These are phyloP conservation scores for Colletotrichum sp. DNA, from an alignment of 2,329 filamentous ascomycete species.

Conservation along the genomic window DNA sequence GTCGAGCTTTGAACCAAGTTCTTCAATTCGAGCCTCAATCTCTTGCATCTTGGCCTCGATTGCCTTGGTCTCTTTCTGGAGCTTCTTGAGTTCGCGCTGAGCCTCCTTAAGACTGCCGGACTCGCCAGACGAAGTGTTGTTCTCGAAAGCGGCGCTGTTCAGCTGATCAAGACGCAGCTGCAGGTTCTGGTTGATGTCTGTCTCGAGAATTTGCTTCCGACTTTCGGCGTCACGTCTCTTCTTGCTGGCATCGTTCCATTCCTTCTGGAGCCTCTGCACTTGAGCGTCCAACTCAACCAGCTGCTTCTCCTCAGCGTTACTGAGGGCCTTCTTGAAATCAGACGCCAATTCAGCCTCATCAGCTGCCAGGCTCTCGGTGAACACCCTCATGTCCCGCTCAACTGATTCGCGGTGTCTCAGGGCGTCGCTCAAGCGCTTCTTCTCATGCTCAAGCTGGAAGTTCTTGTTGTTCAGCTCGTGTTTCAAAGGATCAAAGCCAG, in stretches of 20 bases:
- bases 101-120: constrained; percentile 76
- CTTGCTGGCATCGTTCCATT: constrained; percentile 77
- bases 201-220: constrained; percentile 82
- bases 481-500: constrained; percentile 80
- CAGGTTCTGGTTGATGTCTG: constrained; percentile 88
- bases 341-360: constrained; percentile 82
- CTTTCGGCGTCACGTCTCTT: constrained; percentile 79
- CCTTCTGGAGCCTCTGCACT: constrained; percentile 76
- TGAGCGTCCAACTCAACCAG: constrained; percentile 73
- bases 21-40: constrained; percentile 74
- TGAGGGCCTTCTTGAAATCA: constrained; percentile 91
- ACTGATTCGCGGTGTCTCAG: constrained; percentile 68
- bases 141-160: constrained; percentile 76
- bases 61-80: constrained; percentile 69
- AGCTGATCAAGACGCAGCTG: constrained; percentile 88
- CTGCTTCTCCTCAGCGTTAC: constrained; percentile 79
- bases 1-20: constrained; percentile 53
- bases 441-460: constrained; percentile 75
- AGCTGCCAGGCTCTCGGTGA: constrained; percentile 76
- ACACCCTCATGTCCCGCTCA: constrained; percentile 75
- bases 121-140: constrained; percentile 46
- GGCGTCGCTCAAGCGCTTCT: constrained; percentile 76
- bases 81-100: constrained; percentile 80
- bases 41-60: constrained; percentile 74
- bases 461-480: constrained; percentile 79